phyloP scores from a whole-genome alignment of 2,329 filamentous ascomycete genomes.

The Alternaria infectoria region DNA sequence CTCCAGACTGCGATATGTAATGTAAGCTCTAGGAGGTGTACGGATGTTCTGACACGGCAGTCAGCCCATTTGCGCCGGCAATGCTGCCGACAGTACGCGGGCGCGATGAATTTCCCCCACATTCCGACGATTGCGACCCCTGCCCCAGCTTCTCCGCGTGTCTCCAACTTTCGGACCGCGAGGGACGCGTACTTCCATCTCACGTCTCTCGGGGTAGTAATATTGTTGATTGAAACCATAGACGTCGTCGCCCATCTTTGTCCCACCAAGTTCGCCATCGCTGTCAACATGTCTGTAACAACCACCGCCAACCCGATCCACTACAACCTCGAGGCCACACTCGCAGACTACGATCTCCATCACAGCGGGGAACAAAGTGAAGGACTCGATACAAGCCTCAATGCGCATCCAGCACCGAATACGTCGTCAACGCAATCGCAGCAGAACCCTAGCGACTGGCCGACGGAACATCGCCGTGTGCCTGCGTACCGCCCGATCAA shows the following conservation, averaged over 20 bases:
- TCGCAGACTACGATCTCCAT: constrained; percentile 57
- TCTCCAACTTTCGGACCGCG: constrained; percentile 2
- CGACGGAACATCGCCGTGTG: constrained; percentile 55
- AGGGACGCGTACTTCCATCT: neutral
- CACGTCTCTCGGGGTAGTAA: neutral
- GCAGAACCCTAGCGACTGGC: constrained; percentile 51
- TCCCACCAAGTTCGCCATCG: neutral
- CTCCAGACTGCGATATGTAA: constrained; percentile 7
- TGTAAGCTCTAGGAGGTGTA: constrained; percentile 1
- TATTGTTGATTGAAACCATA: neutral
- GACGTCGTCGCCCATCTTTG: neutral
- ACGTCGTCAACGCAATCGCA: constrained; percentile 28
- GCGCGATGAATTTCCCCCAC: constrained; percentile 14
- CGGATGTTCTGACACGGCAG: neutral
- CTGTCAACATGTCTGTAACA: constrained; percentile 52
- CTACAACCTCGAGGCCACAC: constrained; percentile 45
- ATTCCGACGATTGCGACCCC: constrained; percentile 17
- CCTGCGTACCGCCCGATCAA: constrained; percentile 57
- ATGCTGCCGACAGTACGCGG: neutral
- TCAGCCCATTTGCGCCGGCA: neutral
- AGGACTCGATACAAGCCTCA: constrained; percentile 33
- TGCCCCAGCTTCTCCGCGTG: constrained; percentile 9
- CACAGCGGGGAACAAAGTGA: constrained; percentile 49
- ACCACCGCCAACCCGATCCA: constrained; percentile 50
- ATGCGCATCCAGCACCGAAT: constrained; percentile 33